A percentile compares a stretch with the other conserved stretches of the same genome.
Conservation (phyloP, 225 moss, liverwort and hornwort genomes). For the Antitrichia curtipendula region DNA sequence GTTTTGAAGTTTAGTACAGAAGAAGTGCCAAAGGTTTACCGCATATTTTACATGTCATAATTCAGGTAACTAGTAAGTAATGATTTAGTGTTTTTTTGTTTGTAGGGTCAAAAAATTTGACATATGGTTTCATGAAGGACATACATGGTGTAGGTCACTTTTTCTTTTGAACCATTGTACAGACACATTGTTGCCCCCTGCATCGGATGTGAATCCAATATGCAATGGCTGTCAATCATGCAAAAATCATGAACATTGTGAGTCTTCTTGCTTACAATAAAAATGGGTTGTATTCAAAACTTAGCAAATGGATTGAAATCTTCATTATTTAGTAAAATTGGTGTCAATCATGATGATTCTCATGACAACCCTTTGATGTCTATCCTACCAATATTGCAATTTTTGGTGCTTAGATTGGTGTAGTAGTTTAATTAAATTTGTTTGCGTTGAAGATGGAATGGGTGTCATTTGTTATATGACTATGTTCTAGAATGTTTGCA, state of each 20-base stretch:
- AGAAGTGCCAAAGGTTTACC: not conserved
- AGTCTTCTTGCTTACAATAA: not conserved
- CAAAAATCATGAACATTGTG: not conserved
- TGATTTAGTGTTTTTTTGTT: not conserved
- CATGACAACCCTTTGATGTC: not conserved
- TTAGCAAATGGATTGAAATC: not conserved
- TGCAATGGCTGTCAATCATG: constrained; percentile 58
- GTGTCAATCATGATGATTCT: not conserved
- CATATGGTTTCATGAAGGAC: not conserved
- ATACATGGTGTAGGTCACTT: constrained; percentile 62
- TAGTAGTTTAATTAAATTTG: not conserved
- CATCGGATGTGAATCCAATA: constrained; percentile 52
- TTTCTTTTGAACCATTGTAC: constrained; percentile 65
- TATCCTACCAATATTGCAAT: not conserved
- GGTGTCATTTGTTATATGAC: not conserved
- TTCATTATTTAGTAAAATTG: not conserved
- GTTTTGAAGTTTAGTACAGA: no score
- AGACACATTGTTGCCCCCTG: constrained; percentile 65
- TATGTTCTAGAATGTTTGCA: not conserved
- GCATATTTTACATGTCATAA: not conserved
- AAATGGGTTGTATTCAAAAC: not conserved
- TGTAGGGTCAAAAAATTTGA: accelerated
- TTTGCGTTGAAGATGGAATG: not conserved
- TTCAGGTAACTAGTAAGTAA: not conserved
- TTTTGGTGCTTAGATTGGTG: not conserved